These are phyloP conservation scores for Yamadazyma kanchanaburiensis DNA, from an alignment of 1,139 yeast species.

Conservation along the genomic window DNA sequence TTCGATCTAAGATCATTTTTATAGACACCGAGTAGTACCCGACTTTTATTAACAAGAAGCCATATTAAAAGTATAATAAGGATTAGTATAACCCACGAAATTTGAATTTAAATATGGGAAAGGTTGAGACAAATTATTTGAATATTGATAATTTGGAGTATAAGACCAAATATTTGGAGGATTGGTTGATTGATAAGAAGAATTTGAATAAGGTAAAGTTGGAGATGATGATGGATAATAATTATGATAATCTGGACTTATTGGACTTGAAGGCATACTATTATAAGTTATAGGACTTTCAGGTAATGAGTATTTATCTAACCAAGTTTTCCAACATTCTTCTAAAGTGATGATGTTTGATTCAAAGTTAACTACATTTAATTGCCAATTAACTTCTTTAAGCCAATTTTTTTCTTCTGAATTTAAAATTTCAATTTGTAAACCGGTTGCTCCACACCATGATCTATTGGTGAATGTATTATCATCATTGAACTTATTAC, in stretches of 20 bases:
- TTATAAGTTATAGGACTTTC: slow-evolving; percentile 4
- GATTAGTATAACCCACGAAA: slow-evolving; percentile 39
- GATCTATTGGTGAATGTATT: slow-evolving; percentile 93
- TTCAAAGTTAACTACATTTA: slow-evolving; percentile 44
- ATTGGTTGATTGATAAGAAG: slow-evolving; percentile 14
- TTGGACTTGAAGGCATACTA: slow-evolving; percentile 21
- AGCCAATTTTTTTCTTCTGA: slow-evolving; percentile 76
- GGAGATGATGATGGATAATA: slow-evolving; percentile 18
- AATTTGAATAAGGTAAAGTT: slow-evolving; percentile 8
- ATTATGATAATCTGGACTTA: slow-evolving; percentile 11
- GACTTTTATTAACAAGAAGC: slow-evolving; percentile 30
- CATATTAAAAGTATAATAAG: slow-evolving; percentile 34
- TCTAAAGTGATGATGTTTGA: slow-evolving; percentile 40
- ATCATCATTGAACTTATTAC: slow-evolving; percentile 94
- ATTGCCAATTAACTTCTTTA: slow-evolving; percentile 42
- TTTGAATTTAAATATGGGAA: slow-evolving; percentile 15
- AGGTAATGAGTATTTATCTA: slow-evolving; percentile 26
- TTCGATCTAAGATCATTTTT: too few species aligned
- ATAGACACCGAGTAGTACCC: too few species aligned
- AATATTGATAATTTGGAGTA: slow-evolving; percentile 18
- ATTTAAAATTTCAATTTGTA: slow-evolving; percentile 59
- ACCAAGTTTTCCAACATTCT: slow-evolving; percentile 49
- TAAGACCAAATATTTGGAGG: slow-evolving; percentile 19
- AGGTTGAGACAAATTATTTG: slow-evolving; percentile 9
- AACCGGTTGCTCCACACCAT: slow-evolving; percentile 94